These are phyloP conservation scores for Clarkia xantiana DNA, from an alignment of 345 rosid genomes.

Conservation along the genomic window DNA sequence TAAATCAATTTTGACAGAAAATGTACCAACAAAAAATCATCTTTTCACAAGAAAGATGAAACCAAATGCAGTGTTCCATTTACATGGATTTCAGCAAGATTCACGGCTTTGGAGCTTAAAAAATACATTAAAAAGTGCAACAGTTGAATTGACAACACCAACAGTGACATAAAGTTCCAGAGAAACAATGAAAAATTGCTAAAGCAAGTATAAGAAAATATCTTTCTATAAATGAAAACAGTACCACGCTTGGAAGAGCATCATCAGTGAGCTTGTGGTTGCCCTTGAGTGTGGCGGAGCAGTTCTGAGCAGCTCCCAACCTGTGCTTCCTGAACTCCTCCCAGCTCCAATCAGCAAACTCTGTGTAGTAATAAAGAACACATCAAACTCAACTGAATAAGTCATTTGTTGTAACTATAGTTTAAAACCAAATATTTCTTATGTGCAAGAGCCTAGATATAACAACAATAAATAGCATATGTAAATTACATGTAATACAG, in stretches of 20 bases:
- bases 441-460: too few species aligned
- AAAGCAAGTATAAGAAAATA: background rate
- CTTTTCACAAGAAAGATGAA: background rate
- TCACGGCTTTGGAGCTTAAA: too few species aligned
- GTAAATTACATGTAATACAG: too few species aligned
- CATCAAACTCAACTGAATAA: background rate
- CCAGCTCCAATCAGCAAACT: constrained; percentile 91
- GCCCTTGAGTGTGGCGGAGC: constrained; percentile 83
- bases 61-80: background rate
- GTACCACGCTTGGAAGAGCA: constrained; percentile 45
- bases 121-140: too few species aligned
- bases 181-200: too few species aligned
- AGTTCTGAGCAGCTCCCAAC: constrained; percentile 92
- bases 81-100: too few species aligned
- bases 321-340: constrained; percentile 68
- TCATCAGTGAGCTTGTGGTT: constrained; percentile 56
- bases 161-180: background rate
- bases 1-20: too few species aligned
- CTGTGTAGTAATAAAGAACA: constrained; percentile 21
- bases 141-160: too few species aligned
- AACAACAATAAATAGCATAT: too few species aligned
- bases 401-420: background rate
- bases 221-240: background rate
- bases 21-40: background rate
- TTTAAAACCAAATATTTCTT: background rate